Evolutionary conservation across 805 yeast species (phyloP).

Genomic region (Lipomyces spencermartinsiae): DNA sequence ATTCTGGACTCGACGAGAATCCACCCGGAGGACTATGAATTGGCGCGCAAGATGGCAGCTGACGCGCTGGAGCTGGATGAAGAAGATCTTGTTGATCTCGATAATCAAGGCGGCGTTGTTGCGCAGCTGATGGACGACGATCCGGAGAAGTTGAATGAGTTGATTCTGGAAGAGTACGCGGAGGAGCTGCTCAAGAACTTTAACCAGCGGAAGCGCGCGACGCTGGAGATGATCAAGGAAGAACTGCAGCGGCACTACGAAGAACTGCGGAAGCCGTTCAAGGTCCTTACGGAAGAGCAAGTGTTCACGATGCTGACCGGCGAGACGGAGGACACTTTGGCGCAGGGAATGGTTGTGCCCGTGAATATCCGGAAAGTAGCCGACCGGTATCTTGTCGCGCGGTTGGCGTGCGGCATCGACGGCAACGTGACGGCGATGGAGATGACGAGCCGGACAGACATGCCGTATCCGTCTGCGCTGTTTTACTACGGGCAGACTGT

Average conservation of each 20-base stretch:
- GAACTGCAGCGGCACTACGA: constrained; percentile 88
- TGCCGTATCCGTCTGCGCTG: constrained; percentile 56
- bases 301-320: constrained; percentile 90
- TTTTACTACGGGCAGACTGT: constrained; percentile 77
- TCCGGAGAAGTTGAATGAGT: constrained; percentile 77
- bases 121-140: constrained; percentile 74
- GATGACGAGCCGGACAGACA: constrained; percentile 49
- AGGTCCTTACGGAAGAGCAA: constrained; percentile 66
- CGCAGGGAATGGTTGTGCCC: constrained; percentile 74
- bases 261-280: constrained; percentile 80
- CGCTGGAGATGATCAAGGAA: constrained; percentile 80
- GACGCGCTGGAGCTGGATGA: constrained; percentile 97
- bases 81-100: constrained; percentile 82
- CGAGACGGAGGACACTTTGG: constrained; percentile 73
- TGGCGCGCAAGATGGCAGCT: constrained; percentile 96
- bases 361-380: constrained; percentile 71
- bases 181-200: constrained; percentile 74
- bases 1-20: constrained; percentile 92
- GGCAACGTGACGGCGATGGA: constrained; percentile 52
- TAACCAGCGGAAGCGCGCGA: constrained; percentile 71
- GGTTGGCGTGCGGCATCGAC: constrained; percentile 67
- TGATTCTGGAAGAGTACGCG: constrained; percentile 90
- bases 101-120: constrained; percentile 82
- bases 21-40: constrained; percentile 96
- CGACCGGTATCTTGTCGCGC: constrained; percentile 52